Conservation (phyloP, 2,329 filamentous ascomycete genomes). For the Chaetothyriales sp. region DNA sequence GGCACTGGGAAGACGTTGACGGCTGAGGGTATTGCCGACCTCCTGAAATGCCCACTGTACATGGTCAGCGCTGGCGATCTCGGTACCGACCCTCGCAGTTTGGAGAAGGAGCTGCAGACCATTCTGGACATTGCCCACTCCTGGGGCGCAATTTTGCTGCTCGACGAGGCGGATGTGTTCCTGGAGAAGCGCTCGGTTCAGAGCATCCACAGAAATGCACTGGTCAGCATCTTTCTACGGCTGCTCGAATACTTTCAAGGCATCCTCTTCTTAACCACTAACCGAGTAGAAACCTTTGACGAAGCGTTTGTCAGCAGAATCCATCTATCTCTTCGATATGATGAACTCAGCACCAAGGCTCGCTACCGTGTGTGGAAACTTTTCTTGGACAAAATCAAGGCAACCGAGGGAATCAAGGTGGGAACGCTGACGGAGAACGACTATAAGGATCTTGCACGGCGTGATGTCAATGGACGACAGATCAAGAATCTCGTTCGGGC, state of each 20-base stretch:
- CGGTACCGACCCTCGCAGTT: conserved; percentile 56
- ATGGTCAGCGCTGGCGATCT: conserved; percentile 71
- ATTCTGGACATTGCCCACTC: conserved; percentile 74
- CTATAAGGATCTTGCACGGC: conserved; percentile 44
- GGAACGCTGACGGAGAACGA: conserved; percentile 29
- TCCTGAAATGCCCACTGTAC: conserved; percentile 67
- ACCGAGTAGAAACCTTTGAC: conserved; percentile 73
- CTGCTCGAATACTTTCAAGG: conserved; percentile 85
- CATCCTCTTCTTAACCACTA: conserved; percentile 79
- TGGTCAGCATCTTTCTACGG: conserved; percentile 75
- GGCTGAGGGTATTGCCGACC: conserved; percentile 70
- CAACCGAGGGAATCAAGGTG: conserved; percentile 44
- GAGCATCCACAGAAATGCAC: conserved; percentile 69
- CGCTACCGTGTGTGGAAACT: conserved; percentile 70
- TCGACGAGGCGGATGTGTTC: conserved; percentile 77
- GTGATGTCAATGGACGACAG: conserved; percentile 55
- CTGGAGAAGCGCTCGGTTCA: conserved; percentile 69
- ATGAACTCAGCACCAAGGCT: conserved; percentile 54
- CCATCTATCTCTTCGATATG: conserved; percentile 70
- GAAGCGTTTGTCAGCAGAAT: conserved; percentile 69
- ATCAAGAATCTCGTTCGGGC: conserved; percentile 83
- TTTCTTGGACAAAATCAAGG: conserved; percentile 59
- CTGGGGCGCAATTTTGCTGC: conserved; percentile 71
- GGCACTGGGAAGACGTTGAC: conserved; percentile 83
- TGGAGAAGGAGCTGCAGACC: conserved; percentile 65